These are phyloP conservation scores for Trapa incisa DNA, from an alignment of 345 rosid species.

Conservation along the genomic window DNA sequence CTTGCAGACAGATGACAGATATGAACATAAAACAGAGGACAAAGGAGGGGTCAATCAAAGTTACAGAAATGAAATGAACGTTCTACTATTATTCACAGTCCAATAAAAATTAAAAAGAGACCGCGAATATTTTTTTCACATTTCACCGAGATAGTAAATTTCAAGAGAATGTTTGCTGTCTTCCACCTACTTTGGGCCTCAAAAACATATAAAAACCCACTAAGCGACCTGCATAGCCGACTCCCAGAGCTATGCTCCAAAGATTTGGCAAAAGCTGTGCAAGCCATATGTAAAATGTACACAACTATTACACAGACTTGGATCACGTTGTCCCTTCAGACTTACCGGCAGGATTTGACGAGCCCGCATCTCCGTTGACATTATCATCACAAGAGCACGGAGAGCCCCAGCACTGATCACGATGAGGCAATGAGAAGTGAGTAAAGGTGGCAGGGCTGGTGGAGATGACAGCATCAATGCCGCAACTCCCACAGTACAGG, in stretches of 20 bases:
- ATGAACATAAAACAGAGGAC: too few relatives aligned
- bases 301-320: not conserved
- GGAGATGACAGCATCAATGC: conserved; percentile 26
- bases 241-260: too few relatives aligned
- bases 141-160: not conserved
- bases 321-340: not conserved
- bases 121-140: not conserved
- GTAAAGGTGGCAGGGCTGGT: conserved; percentile 28
- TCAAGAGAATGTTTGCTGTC: not conserved
- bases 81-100: too few relatives aligned
- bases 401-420: conserved; percentile 1
- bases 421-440: conserved; percentile 27
- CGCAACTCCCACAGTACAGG: conserved; percentile 42
- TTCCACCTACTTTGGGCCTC: not conserved
- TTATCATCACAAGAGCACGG: not conserved
- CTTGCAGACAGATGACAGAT: too few relatives aligned
- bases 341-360: not conserved
- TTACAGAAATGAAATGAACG: too few relatives aligned
- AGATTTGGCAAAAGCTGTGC: not conserved
- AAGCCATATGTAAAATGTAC: not conserved
- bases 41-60: too few relatives aligned
- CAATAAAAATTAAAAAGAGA: too few relatives aligned
- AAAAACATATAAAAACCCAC: too few relatives aligned
- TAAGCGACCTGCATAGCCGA: too few relatives aligned
- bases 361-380: not conserved